A percentile compares a stretch with the other conserved stretches of the same genome.
These are phyloP conservation scores for Porpolomopsis calyptriformis DNA, from an alignment of 768 basidiomycete genomes.

Conservation along the genomic window DNA sequence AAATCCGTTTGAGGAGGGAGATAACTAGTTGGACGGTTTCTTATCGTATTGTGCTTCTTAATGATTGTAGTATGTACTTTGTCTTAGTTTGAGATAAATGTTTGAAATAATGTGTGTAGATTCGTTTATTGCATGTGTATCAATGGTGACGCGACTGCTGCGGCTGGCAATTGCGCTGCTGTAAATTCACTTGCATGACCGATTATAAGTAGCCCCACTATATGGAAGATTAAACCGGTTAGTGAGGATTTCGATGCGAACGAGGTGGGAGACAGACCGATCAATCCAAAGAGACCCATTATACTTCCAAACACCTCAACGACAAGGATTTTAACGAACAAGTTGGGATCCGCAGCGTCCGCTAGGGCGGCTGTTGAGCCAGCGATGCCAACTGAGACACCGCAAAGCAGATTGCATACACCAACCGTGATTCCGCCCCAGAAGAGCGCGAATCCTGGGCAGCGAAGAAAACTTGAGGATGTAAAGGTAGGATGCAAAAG, in stretches of 20 bases:
- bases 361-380: constrained; percentile 92
- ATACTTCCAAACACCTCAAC: constrained; percentile 93
- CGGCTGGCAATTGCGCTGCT: constrained; percentile 24
- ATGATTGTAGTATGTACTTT: not conserved
- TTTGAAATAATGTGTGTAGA: not conserved
- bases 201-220: constrained; percentile 78
- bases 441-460: constrained; percentile 82
- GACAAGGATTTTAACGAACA: constrained; percentile 95
- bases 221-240: constrained; percentile 4
- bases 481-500: not conserved
- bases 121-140: constrained; percentile 13
- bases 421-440: constrained; percentile 97
- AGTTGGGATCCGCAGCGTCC: constrained; percentile 87
- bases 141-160: constrained; percentile 19
- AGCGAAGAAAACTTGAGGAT: not conserved
- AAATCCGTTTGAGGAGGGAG: constrained; percentile 59
- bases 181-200: constrained; percentile 51
- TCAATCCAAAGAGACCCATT: constrained; percentile 85
- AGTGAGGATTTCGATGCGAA: not conserved
- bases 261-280: constrained; percentile 45
- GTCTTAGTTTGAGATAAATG: not conserved
- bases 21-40: constrained; percentile 9
- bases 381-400: constrained; percentile 87
- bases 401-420: constrained; percentile 88
- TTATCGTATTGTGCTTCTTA: not conserved